These are phyloP conservation scores for Neolentinus lepideus DNA, from an alignment of 1,284 basidiomycete species.

Conservation along the genomic window DNA sequence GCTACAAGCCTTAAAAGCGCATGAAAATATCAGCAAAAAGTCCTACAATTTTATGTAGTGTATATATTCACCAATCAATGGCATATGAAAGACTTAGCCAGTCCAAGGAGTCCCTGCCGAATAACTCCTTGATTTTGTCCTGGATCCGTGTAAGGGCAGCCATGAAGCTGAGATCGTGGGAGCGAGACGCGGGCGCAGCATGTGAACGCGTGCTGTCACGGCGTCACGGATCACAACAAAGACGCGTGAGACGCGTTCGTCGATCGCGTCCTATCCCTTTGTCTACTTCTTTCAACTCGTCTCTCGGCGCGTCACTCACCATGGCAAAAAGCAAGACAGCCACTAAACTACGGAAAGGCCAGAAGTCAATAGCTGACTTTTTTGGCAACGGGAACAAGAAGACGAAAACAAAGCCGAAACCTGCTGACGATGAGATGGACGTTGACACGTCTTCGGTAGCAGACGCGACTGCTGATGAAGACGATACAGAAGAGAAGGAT, in stretches of 20 bases:
- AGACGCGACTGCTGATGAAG: slow-evolving; percentile 15
- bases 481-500: slow-evolving; percentile 18
- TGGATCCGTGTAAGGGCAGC: slow-evolving; percentile 2
- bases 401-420: slow-evolving; percentile 11
- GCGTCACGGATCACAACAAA: neutral
- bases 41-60: neutral
- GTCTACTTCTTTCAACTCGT: slow-evolving; percentile 4
- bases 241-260: slow-evolving; percentile 6
- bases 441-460: slow-evolving; percentile 17
- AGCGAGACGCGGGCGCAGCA: slow-evolving; percentile 2
- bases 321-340: slow-evolving; percentile 42
- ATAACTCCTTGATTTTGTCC: slow-evolving; percentile 12
- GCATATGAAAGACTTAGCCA: slow-evolving; percentile 36
- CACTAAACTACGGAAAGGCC: slow-evolving; percentile 29
- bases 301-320: slow-evolving; percentile 11
- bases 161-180: slow-evolving; percentile 9
- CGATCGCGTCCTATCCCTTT: slow-evolving; percentile 3
- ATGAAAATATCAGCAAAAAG: neutral
- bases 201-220: slow-evolving; percentile 9
- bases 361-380: slow-evolving; percentile 50
- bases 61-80: slow-evolving; percentile 24
- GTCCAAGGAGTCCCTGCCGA: slow-evolving; percentile 32
- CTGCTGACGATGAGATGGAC: slow-evolving; percentile 10
- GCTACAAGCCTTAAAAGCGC: slow-evolving; percentile 12
- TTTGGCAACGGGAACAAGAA: slow-evolving; percentile 29